Conservation (phyloP, 1,284 basidiomycete species). For the Ceratobasidium sp. region DNA sequence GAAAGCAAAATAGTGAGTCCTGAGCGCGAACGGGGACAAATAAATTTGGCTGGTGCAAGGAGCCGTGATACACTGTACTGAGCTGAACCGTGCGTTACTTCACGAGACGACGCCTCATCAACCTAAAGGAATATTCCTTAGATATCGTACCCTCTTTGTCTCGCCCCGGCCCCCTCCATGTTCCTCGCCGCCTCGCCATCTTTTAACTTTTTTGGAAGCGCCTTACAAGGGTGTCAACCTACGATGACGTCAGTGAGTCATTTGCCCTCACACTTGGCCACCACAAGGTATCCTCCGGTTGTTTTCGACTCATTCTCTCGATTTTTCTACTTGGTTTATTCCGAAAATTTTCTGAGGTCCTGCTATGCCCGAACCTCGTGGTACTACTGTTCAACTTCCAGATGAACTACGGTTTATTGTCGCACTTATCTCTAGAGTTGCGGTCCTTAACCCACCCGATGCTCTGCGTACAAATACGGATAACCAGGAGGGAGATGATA, state of each 20-base stretch:
- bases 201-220: too few relatives aligned
- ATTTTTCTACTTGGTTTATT: background rate
- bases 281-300: background rate
- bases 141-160: too few relatives aligned
- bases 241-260: slow-evolving; percentile 17
- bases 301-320: background rate
- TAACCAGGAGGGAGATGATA: background rate
- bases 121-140: too few relatives aligned
- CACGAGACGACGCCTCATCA: too few relatives aligned
- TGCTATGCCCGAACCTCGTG: background rate
- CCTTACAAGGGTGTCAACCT: background rate
- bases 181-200: too few relatives aligned
- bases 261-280: background rate
- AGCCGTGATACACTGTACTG: too few relatives aligned
- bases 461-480: background rate
- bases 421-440: slow-evolving; percentile 21
- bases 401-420: slow-evolving; percentile 34
- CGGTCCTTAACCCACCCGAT: slow-evolving; percentile 6
- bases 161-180: too few relatives aligned
- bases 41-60: too few relatives aligned
- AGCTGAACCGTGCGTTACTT: too few relatives aligned
- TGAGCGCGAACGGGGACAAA: too few relatives aligned
- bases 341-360: background rate
- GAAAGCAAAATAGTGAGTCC: too few relatives aligned
- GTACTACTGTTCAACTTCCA: slow-evolving; percentile 1